phyloP scores from a whole-genome alignment of 352 stramenopile genomes.

The Proteromonas lacertae region DNA sequence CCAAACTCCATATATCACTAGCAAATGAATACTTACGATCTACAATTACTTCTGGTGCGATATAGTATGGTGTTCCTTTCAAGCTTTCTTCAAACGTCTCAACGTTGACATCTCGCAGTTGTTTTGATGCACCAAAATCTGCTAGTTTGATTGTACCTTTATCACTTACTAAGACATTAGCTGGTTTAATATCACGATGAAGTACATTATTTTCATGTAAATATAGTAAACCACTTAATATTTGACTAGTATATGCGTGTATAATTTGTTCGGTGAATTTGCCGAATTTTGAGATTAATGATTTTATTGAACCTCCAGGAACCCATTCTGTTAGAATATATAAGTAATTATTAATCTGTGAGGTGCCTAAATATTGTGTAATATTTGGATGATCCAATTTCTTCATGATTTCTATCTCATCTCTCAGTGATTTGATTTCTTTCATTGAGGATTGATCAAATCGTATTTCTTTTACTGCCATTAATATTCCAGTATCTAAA shows the following conservation, averaged over 20 bases:
- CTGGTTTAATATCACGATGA: constrained; percentile 30
- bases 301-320: constrained; percentile 29
- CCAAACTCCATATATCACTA: too few species aligned
- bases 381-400: constrained; percentile 13
- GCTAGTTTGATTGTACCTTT: constrained; percentile 41
- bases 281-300: constrained; percentile 37
- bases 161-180: constrained; percentile 40
- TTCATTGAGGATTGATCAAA: not conserved
- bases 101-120: too few species aligned
- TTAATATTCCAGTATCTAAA: not conserved
- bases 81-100: too few species aligned
- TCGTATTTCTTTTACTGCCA: not conserved
- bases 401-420: constrained; percentile 9
- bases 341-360: not conserved
- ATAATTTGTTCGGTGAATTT: constrained; percentile 28
- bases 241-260: constrained; percentile 28
- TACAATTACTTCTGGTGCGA: too few species aligned
- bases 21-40: too few species aligned
- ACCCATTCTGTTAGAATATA: too few species aligned
- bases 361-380: constrained; percentile 7
- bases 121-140: constrained; percentile 37
- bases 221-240: constrained; percentile 33
- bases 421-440: constrained; percentile 4
- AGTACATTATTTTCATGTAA: constrained; percentile 38
- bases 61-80: too few species aligned